Conservation (phyloP, 768 basidiomycete genomes). For the Tulasnella sp. region DNA sequence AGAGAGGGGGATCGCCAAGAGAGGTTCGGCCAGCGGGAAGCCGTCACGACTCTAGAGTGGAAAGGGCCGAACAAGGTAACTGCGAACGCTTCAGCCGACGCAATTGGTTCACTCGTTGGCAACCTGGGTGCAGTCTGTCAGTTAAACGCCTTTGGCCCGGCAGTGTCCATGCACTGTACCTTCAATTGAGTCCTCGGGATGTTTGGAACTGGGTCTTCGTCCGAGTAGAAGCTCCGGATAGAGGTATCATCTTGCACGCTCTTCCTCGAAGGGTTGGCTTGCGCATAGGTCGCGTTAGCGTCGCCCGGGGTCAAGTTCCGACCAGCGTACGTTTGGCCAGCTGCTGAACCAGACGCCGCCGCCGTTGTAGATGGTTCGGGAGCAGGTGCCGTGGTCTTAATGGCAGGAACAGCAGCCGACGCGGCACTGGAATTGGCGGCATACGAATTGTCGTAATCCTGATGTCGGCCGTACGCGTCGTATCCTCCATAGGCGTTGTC, state of each 20-base stretch:
- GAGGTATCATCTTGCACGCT: conserved; percentile 21
- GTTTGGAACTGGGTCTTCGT: conserved; percentile 4
- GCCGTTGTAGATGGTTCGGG: background rate
- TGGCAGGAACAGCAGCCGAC: background rate
- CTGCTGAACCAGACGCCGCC: background rate
- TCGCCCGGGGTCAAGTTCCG: conserved; percentile 19
- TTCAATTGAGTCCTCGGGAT: background rate
- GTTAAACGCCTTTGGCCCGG: background rate
- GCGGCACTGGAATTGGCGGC: background rate
- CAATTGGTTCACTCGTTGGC: background rate
- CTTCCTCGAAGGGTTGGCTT: background rate
- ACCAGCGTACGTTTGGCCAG: background rate
- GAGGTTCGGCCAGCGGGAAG: background rate
- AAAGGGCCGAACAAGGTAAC: background rate
- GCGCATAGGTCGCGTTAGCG: background rate
- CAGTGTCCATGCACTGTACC: background rate
- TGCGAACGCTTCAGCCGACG: background rate
- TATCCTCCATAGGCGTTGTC: conserved; percentile 14
- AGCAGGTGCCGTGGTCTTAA: background rate
- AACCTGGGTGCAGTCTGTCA: background rate
- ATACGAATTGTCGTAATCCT: background rate
- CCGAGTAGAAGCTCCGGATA: conserved; percentile 20
- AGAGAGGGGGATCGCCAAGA: background rate
- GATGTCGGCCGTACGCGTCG: conserved; percentile 10
- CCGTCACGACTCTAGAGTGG: background rate